Evolutionary conservation across 2,329 filamentous ascomycete genomes (phyloP), one percentile per base, ranked within the genome.

Genomic region (Emmonsiellopsis sp.): DNA sequence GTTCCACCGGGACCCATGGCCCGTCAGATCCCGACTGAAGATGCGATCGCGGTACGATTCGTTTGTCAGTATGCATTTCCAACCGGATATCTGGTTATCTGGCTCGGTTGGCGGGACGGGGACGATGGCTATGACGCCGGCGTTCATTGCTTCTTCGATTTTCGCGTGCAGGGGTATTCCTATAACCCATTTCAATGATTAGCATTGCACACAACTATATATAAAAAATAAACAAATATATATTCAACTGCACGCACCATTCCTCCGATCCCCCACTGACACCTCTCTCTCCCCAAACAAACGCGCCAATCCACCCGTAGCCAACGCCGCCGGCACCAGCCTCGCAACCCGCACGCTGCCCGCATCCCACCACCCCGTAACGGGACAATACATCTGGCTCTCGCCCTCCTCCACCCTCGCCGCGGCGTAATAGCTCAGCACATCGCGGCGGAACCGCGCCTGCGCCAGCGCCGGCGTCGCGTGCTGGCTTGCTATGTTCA

Each of bases 231-330:
- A 37, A 37, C 7, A 13, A 37, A 39, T 10, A 39, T 9, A 39
- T 10, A 39, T 27, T 3, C 2, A 31, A 31, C 8, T 39, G 31
- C 50, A 27, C 34, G 44, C 56, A 53, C 59, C 53, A 47, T 59
- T 60, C 42, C 56, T 54, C n/a, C 45, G 53, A 42, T 56, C 55
- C 34, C 40, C 42, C 47, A 54, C 33, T 10, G 52, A 36, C 11
- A 46, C 45, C 6, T 61, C 56, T 32, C 50, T 50, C 32, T 36
- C 51, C 32, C 60, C 60, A 44, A 61, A 61, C 6, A 61, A 49
- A 46, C 58, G 49, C 3, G 54, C 50, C 34, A 61, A 13, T 33
- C 58, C 55, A 14, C 55, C 43, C n/a, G 42, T 14, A 5, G 46
- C 42, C 14, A 61, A 45, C 10, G 42, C 50, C 27, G 53, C 57